Conservation (phyloP, 2,329 filamentous ascomycete genomes). For the Coleophoma crateriformis region DNA sequence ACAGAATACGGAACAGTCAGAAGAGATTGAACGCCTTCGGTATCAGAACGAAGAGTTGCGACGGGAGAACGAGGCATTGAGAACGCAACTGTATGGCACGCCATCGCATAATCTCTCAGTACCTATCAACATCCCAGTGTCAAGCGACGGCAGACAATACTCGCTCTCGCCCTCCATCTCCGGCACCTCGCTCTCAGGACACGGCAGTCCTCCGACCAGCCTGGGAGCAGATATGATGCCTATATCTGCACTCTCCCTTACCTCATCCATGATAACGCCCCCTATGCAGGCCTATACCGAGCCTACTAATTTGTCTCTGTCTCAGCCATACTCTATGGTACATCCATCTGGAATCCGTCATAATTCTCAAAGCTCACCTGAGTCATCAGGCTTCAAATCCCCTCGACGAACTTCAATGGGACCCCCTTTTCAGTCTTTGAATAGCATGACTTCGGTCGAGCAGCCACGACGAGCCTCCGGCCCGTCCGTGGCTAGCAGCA, state of each 20-base stretch:
- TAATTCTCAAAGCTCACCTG: slow-evolving; percentile 30
- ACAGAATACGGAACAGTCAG: slow-evolving; percentile 30
- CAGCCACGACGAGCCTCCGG: slow-evolving; percentile 9
- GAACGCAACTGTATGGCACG: slow-evolving; percentile 28
- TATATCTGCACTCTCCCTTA: slow-evolving; percentile 24
- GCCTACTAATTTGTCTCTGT: slow-evolving; percentile 16
- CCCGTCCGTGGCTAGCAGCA: slow-evolving; percentile 1
- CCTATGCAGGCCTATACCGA: slow-evolving; percentile 25
- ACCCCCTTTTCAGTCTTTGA: slow-evolving; percentile 27
- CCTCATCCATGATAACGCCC: slow-evolving; percentile 23
- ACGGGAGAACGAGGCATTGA: slow-evolving; percentile 33
- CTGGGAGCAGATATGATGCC: slow-evolving; percentile 25
- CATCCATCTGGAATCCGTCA: slow-evolving; percentile 27
- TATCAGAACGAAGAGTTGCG: slow-evolving; percentile 32
- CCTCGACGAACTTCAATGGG: slow-evolving; percentile 26
- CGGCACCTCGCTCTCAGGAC: slow-evolving; percentile 22
- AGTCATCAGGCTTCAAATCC: slow-evolving; percentile 28
- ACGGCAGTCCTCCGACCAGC: slow-evolving; percentile 23
- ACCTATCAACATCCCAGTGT: slow-evolving; percentile 14
- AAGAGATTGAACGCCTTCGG: slow-evolving; percentile 34
- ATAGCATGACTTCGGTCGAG: slow-evolving; percentile 15
- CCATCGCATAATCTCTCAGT: slow-evolving; percentile 21
- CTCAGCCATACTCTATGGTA: slow-evolving; percentile 29
- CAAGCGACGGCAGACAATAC: slow-evolving; percentile 21
- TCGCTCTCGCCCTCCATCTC: slow-evolving; percentile 27